phyloP scores from a whole-genome alignment of 352 stramenopile species.

The Globisporangium cystogenes region DNA sequence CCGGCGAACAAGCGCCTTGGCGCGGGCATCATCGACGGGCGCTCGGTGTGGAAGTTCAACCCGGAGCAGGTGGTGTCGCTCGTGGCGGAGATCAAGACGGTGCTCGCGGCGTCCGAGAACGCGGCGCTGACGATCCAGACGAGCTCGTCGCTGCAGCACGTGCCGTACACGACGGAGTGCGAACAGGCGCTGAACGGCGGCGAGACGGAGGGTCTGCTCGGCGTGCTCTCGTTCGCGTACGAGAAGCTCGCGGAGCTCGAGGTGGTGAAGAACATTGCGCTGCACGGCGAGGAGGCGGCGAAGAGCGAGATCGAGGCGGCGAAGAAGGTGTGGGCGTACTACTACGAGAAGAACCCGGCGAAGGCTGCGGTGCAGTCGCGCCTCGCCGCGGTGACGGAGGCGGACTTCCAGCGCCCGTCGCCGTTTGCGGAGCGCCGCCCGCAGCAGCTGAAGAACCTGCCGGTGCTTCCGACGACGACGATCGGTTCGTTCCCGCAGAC shows the following conservation, averaged over 20 bases:
- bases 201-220: slow-evolving; percentile 66
- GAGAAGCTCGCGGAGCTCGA: slow-evolving; percentile 88
- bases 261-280: slow-evolving; percentile 68
- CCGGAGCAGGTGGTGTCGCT: slow-evolving; percentile 45
- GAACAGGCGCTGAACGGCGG: slow-evolving; percentile 65
- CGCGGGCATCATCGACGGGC: slow-evolving; percentile 86
- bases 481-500: slow-evolving; percentile 95
- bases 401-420: slow-evolving; percentile 79
- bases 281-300: slow-evolving; percentile 47
- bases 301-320: slow-evolving; percentile 44
- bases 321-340: slow-evolving; percentile 59
- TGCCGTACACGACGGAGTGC: slow-evolving; percentile 83
- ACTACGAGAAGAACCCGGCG: slow-evolving; percentile 83
- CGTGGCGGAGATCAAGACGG: slow-evolving; percentile 54
- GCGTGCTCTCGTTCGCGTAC: slow-evolving; percentile 85
- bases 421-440: slow-evolving; percentile 74
- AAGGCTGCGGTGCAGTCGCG: slow-evolving; percentile 59
- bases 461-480: slow-evolving; percentile 89
- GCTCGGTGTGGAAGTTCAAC: slow-evolving; percentile 90
- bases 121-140: slow-evolving; percentile 77
- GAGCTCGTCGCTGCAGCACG: slow-evolving; percentile 87
- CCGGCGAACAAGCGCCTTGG: slow-evolving; percentile 81
- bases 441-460: slow-evolving; percentile 59
- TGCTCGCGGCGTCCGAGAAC: slow-evolving; percentile 38
- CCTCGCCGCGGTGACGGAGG: slow-evolving; percentile 49